These are phyloP conservation scores for Middelhovenomyces tepae DNA, from an alignment of 805 yeast genomes.

Conservation along the genomic window DNA sequence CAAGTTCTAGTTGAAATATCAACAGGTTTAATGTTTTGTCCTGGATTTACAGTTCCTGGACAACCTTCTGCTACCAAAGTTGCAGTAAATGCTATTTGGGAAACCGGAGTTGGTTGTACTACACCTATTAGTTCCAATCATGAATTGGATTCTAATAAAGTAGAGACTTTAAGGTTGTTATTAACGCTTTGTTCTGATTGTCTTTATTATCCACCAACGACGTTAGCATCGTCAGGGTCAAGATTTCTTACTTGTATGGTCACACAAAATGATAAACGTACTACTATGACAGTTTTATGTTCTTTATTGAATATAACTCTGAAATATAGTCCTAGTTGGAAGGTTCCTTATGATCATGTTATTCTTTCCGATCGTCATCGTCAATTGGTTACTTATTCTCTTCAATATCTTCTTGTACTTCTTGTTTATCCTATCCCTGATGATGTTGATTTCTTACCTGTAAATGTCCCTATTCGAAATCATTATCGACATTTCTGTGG, in stretches of 20 bases:
- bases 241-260: constrained; percentile 50
- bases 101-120: constrained; percentile 60
- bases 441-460: constrained; percentile 7
- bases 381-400: constrained; percentile 42
- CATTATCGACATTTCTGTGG: constrained; percentile 26
- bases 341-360: constrained; percentile 26
- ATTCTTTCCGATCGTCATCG: constrained; percentile 19
- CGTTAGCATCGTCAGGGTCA: constrained; percentile 45
- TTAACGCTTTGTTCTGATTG: constrained; percentile 53
- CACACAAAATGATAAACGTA: constrained; percentile 41
- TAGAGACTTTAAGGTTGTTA: constrained; percentile 57
- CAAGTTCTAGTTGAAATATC: constrained; percentile 31
- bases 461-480: constrained; percentile 16
- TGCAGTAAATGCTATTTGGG: constrained; percentile 46
- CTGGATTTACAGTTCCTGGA: constrained; percentile 44
- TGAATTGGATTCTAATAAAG: constrained; percentile 51
- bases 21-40: constrained; percentile 43
- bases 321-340: constrained; percentile 28
- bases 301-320: constrained; percentile 58
- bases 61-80: constrained; percentile 9
- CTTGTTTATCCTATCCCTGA: constrained; percentile 55
- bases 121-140: constrained; percentile 27
- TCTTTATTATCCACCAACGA: constrained; percentile 41
- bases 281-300: constrained; percentile 44
- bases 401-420: constrained; percentile 55